These are phyloP conservation scores for Tuber brumale DNA, from an alignment of 495 filamentous ascomycete species.

Conservation along the genomic window DNA sequence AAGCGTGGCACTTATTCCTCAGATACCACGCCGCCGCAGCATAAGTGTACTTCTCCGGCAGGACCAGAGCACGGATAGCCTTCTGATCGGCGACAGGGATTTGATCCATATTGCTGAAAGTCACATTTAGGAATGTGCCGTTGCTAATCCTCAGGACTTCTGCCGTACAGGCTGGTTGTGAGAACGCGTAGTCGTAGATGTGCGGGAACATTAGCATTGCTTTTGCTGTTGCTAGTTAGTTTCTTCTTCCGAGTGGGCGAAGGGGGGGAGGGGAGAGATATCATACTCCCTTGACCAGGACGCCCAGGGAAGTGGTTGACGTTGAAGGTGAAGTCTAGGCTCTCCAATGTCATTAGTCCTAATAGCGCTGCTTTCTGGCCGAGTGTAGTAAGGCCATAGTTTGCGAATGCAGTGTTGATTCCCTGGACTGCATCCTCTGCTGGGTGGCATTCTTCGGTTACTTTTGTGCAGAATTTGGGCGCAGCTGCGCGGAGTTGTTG, in stretches of 20 bases:
- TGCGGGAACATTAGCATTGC: slow-evolving; percentile 65
- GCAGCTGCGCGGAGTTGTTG: not conserved
- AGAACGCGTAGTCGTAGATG: slow-evolving; percentile 57
- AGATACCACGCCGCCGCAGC: slow-evolving; percentile 70
- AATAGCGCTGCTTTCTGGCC: slow-evolving; percentile 60
- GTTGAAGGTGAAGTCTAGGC: slow-evolving; percentile 60
- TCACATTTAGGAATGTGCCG: slow-evolving; percentile 34
- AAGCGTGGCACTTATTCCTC: slow-evolving; percentile 54
- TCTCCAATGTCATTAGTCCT: slow-evolving; percentile 62
- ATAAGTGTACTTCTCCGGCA: slow-evolving; percentile 60
- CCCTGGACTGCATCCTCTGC: not conserved
- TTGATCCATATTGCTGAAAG: slow-evolving; percentile 40
- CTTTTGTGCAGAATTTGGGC: not conserved
- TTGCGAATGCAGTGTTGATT: slow-evolving; percentile 51
- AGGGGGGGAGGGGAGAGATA: slow-evolving; percentile 29
- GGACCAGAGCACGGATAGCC: slow-evolving; percentile 55
- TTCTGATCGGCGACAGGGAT: slow-evolving; percentile 40
- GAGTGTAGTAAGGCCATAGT: slow-evolving; percentile 51
- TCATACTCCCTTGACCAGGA: slow-evolving; percentile 64
- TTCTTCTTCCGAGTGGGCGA: not conserved
- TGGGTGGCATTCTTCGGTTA: slow-evolving; percentile 14
- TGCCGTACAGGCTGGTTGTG: slow-evolving; percentile 46
- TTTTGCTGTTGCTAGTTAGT: slow-evolving; percentile 44
- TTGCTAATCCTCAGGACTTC: slow-evolving; percentile 8
- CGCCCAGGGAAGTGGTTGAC: slow-evolving; percentile 57